Evolutionary conservation across 1,139 yeast genomes (phyloP).

Genomic region (Geotrichum aggregatum): DNA sequence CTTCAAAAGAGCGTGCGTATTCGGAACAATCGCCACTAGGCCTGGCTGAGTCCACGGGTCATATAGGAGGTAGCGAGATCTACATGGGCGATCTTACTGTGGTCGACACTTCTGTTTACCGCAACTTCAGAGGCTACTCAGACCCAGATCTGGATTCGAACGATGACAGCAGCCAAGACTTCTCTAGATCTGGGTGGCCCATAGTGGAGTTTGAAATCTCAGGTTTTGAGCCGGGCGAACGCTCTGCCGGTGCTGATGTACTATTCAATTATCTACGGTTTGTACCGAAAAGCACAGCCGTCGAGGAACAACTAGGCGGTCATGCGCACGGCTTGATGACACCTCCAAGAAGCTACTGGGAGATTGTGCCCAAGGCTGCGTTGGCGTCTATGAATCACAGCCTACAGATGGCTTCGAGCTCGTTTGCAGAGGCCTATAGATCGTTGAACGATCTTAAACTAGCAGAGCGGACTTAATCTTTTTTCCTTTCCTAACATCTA

Average conservation of each 20-base stretch:
- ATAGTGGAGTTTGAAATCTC: conserved; percentile 18
- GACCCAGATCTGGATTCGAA: background rate
- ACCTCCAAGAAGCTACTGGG: conserved; percentile 16
- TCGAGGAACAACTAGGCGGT: background rate
- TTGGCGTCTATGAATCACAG: too few relatives aligned
- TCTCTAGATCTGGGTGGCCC: conserved; percentile 11
- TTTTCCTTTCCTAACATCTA: background rate
- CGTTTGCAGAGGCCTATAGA: conserved; percentile 8
- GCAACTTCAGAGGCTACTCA: background rate
- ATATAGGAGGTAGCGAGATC: conserved; percentile 13
- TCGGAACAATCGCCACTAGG: too few relatives aligned
- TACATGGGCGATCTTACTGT: conserved; percentile 21
- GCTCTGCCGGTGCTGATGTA: conserved; percentile 8
- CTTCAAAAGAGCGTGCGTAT: too few relatives aligned
- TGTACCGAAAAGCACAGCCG: conserved; percentile 2
- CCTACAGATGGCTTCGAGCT: too few relatives aligned
- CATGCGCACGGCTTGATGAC: conserved; percentile 9
- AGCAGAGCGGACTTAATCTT: background rate
- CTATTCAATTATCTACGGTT: conserved; percentile 17
- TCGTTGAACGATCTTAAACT: conserved; percentile 10
- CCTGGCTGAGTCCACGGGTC: too few relatives aligned
- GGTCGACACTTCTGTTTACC: background rate
- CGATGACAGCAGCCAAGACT: background rate
- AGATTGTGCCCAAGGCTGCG: conserved; percentile 1
- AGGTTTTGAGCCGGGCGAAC: conserved; percentile 18